Evolutionary conservation across 2,329 filamentous ascomycete species (phyloP).

Genomic region (Diatrype stigma): DNA sequence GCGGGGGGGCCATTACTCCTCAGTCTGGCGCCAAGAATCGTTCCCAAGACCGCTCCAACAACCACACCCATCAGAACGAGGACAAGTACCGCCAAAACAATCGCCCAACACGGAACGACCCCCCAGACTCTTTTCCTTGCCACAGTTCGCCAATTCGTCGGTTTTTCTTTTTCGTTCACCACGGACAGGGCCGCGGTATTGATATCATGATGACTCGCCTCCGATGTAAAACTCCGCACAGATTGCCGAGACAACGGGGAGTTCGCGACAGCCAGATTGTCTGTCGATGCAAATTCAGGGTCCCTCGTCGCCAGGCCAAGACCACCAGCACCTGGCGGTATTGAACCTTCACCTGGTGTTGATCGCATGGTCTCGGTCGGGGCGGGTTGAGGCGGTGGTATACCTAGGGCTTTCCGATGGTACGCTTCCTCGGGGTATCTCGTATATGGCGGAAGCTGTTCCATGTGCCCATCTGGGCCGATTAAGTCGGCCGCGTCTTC

Average conservation of each 20-base stretch:
- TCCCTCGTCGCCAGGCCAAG: constrained; percentile 58
- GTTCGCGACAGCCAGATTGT: constrained; percentile 40
- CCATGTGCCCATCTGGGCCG: constrained; percentile 81
- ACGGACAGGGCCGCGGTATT: constrained; percentile 43
- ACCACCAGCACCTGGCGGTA: constrained; percentile 55
- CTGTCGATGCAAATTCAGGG: constrained; percentile 58
- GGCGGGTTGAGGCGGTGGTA: constrained; percentile 19
- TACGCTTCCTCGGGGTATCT: constrained; percentile 75
- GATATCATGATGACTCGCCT: constrained; percentile 50
- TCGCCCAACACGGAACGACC: constrained; percentile 59
- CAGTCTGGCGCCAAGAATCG: constrained; percentile 33
- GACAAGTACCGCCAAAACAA: constrained; percentile 45
- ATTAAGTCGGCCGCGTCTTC: constrained; percentile 86
- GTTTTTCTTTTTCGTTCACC: constrained; percentile 43
- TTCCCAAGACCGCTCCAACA: constrained; percentile 54
- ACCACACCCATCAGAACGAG: constrained; percentile 51
- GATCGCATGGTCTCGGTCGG: background rate
- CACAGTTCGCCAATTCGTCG: constrained; percentile 48
- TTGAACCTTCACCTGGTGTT: constrained; percentile 15
- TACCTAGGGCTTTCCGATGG: constrained; percentile 47
- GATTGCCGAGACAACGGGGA: constrained; percentile 48
- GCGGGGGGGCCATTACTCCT: constrained; percentile 7
- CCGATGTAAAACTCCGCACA: constrained; percentile 47
- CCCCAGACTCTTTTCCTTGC: constrained; percentile 55
- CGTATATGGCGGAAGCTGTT: constrained; percentile 88